Base-by-base conservation (phyloP, 1,284 basidiomycete genomes). In the Termitomyces sp. region DNA sequence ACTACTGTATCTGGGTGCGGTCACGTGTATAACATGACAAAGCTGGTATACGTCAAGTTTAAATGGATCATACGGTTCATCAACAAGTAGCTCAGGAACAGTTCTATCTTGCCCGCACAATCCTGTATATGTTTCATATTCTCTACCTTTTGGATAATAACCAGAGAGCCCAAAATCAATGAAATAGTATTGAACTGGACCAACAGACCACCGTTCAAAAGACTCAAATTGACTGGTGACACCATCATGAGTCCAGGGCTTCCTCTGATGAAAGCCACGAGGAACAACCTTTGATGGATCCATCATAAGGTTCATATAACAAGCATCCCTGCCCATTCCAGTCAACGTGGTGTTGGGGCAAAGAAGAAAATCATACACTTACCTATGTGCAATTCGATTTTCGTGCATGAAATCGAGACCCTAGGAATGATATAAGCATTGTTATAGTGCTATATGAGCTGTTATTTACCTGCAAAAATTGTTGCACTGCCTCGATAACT, bases 31-130 rank as follows among this genome's bases (percentile, higher is more conserved):
- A n/a, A n/a, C n/a, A 63, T 28, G 5, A 58, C 61, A 47, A 1
- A 66, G 55, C 31, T 66, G 65, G 45, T 64, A 65, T 7, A 66
- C 43, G 44, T 66, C 65, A 0, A 61, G 38, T 26, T 61, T 65
- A 56, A 65, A 65, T 1, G 62, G 62, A 45, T 65, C 56, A 38
- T 58, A 64, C 0, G 56, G 60, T 4, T 59, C 45, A 1, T 28
- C 33, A 15, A 10, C 7, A 13, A 21, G 30, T 1, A 34, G 45
- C 33, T 47, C 45, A 10, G 45, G 45, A 21, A 47, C 45, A 33
- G 33, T n/a, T 6, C 28, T 31, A 31, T 45, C 45, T 34, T 34
- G 31, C 3, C 45, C 45, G 3, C 45, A 47, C 15, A 34, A 10
- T 36, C 19, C 30, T 24, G 8, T 13, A 7, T 2, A 10, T 9